Evolutionary conservation across 2,329 filamentous ascomycete genomes (phyloP).

Genomic region (Berkeleyomyces basicola): DNA sequence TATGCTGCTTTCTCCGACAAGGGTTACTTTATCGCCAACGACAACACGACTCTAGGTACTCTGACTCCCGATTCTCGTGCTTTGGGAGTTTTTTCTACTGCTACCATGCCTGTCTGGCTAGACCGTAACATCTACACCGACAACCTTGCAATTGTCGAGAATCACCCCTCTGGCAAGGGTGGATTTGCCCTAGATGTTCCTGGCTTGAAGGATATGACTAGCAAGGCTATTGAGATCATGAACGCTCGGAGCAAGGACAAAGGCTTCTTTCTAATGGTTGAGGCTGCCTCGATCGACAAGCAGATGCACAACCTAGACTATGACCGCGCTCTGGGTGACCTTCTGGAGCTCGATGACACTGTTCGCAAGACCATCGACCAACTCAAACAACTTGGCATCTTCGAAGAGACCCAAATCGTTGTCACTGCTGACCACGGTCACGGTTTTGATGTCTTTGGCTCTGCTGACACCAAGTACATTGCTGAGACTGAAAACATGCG

Average conservation of each 20-base stretch:
- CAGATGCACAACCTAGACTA: slow-evolving; percentile 80
- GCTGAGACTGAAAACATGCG: slow-evolving; percentile 47
- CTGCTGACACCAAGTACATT: slow-evolving; percentile 65
- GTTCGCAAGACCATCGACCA: slow-evolving; percentile 59
- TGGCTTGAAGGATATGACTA: slow-evolving; percentile 75
- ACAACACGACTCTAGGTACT: slow-evolving; percentile 52
- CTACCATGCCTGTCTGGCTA: slow-evolving; percentile 68
- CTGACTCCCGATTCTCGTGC: slow-evolving; percentile 43
- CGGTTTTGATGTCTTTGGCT: slow-evolving; percentile 75
- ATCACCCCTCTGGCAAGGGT: slow-evolving; percentile 50
- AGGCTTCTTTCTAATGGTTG: slow-evolving; percentile 78
- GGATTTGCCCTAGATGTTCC: slow-evolving; percentile 56
- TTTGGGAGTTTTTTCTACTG: slow-evolving; percentile 61
- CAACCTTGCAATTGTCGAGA: slow-evolving; percentile 48
- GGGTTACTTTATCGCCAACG: slow-evolving; percentile 54
- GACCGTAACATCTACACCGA: slow-evolving; percentile 66
- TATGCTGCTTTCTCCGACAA: slow-evolving; percentile 59
- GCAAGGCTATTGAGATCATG: slow-evolving; percentile 74
- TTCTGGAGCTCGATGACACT: slow-evolving; percentile 74
- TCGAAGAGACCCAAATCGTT: slow-evolving; percentile 62
- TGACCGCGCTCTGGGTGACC: slow-evolving; percentile 67
- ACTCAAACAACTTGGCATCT: slow-evolving; percentile 45
- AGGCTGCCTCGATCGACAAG: slow-evolving; percentile 76
- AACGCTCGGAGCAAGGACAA: slow-evolving; percentile 46
- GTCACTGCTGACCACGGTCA: slow-evolving; percentile 83